A percentile compares a stretch with the other conserved stretches of the same genome.
Conservation (phyloP, 345 rosid genomes). For the Hibiscus trionum region DNA sequence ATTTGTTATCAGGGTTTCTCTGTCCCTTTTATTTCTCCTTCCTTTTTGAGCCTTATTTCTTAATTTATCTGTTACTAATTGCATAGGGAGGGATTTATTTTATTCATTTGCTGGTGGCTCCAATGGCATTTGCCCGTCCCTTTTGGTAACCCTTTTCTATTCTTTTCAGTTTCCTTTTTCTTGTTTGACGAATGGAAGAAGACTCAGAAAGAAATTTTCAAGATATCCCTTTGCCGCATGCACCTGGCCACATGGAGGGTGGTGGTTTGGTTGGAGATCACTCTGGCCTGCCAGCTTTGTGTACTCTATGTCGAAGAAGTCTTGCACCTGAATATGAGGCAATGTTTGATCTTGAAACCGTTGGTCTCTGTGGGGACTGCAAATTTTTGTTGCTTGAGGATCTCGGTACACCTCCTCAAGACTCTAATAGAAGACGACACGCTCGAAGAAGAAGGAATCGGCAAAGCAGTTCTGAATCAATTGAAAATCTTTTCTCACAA, state of each 20-base stretch:
- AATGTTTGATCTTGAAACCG: slow-evolving; percentile 28
- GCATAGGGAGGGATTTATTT: background rate
- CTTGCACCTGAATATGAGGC: slow-evolving; percentile 41
- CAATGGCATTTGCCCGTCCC: background rate
- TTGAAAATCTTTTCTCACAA: slow-evolving; percentile 44
- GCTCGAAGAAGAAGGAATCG: slow-evolving; percentile 42
- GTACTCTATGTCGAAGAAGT: slow-evolving; percentile 52
- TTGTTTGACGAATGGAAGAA: slow-evolving; percentile 34
- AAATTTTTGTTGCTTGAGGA: slow-evolving; percentile 70
- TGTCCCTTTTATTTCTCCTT: background rate
- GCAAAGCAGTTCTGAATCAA: slow-evolving; percentile 59
- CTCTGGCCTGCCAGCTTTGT: slow-evolving; percentile 28
- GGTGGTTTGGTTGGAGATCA: slow-evolving; percentile 21
- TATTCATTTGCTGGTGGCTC: background rate
- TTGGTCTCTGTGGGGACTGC: slow-evolving; percentile 66
- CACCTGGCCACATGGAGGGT: slow-evolving; percentile 15
- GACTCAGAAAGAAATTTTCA: slow-evolving; percentile 17
- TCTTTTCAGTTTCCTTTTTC: background rate
- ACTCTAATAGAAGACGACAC: slow-evolving; percentile 28
- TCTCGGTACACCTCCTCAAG: slow-evolving; percentile 39
- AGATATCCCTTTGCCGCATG: slow-evolving; percentile 1
- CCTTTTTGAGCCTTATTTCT: background rate
- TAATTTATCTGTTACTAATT: background rate
- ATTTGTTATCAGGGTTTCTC: background rate
- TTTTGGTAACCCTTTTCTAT: background rate